Base-by-base conservation (phyloP, 208 protist species). In the Entamoeba moshkovskii region DNA sequence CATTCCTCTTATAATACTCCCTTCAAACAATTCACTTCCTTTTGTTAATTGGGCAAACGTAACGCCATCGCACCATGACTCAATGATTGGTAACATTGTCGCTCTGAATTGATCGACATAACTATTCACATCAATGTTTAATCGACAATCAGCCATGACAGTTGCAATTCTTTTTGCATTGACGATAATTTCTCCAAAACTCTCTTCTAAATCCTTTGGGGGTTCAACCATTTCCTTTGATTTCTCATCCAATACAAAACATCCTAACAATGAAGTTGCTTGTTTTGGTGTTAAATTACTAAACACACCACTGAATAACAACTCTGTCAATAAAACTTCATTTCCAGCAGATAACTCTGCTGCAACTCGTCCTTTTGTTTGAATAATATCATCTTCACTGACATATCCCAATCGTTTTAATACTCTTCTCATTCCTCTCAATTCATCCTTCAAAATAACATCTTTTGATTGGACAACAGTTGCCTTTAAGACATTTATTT, bases 311-410 rank as follows among this genome's bases (percentile, higher is more conserved):
- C 6, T 15, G 33, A 94, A 93, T 5, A 94, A 16, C 18, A 94
- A 44, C 18, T 93, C 93, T 33, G 93, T 93, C 4, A 66, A 38
- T 18, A 94, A 6, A 6, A 94, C 5, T 33, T 93, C 66, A 33
- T 94, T 47, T 45, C 22, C 93, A 48, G 45, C 38, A 18, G 85
- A 93, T 11, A 94, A 42, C 38, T 93, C 85, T 13, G 59, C 49
- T 25, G 93, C 93, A 49, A 92, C n/a, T 38, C 93, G 8, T n/a
- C 93, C 93, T 93, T 94, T 94, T 18, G 29, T 18, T n/a, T 85
- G n/a, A 59, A 94, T 47, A 13, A 25, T 33, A 22, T 93, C 29
- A 22, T 48, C 25, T 44, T 18, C 46, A 93, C 93, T 91, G 16
- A 94, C 47, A 49, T 93, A 94, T 38, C 25, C 66, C 6, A 94